Base-by-base conservation (phyloP, 371 early-diverging fungal species). In the Syncephalastrum sp. region DNA sequence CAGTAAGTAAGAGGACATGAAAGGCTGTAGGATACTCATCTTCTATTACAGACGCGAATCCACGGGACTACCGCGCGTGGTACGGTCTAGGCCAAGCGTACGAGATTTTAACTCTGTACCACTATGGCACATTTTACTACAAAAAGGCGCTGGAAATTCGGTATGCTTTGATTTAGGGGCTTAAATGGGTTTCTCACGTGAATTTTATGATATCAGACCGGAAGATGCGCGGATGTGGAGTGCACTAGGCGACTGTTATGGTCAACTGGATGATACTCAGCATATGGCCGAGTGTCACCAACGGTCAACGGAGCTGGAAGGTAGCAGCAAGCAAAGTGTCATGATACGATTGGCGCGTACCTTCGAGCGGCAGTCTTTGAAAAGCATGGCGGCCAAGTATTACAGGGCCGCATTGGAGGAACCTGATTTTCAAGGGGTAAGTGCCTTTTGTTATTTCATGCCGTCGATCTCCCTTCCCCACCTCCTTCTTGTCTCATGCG, bases 1-100 rank as follows among this genome's bases (percentile, higher is more conserved):
- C 14, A 87, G 90, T 86, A 72, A 64, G 64, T 24, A 14, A 33
- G 3, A 48, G 10, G 5, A 24, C 49, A 19, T 3, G 38, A 33
- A 29, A 2, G 33, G 45, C 25, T 27, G 15, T 19, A 45, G 2
- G 17, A 45, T 54, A 43, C 13, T 44, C 15, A 38, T 12, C 25
- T 8, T 21, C n/a, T 45, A 21, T 42, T 56, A 19, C 79, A 81
- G 96, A 91, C 50, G 77, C 88, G 38, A 90, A 92, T 56, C 77
- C 79, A 21, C 75, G 85, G 14, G 97, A 98, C 65, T 96, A 91
- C 69, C 81, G 96, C 27, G 95, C 95, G 1, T 97, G 96, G 96
- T 91, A 89, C 65, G 95, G 93, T 8, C 71, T 97, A 43, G 98
- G 95, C 14, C 91, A 95, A 59, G 87, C 92, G 1, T 96, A 96